Evolutionary conservation across 108 stramenopile species (phyloP), one percentile per base, ranked within the genome.

Genomic region (Stephanodiscus minutulus): DNA sequence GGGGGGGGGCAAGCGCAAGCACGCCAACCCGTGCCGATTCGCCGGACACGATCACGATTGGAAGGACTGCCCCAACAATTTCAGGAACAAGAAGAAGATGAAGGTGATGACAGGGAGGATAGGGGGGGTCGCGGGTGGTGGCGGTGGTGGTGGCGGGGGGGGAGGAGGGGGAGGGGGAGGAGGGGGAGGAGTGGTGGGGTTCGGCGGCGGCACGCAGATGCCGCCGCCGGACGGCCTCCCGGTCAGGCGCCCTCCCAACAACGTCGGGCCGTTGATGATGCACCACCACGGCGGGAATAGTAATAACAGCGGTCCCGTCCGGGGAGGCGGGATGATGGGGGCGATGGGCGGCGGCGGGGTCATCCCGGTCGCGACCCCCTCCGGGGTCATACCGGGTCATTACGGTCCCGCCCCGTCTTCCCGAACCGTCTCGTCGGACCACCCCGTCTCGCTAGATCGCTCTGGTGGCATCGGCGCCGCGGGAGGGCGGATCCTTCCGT

Each of bases 21-120:
- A 70, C 46, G 52, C 58, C 48, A 77, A 77, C 46, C 76, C 76
- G 7, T 77, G 76, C 29, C 41, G 76, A 48, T 77, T 77, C 41
- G 37, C 55, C 2, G 76, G 76, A 43, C 76, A 77, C 31, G 76
- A 77, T 50, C 76, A 77, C 55, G 76, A 77, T 36, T 77, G 76
- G 76, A 69, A 68, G 37, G 68, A 77, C 43, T 77, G 76, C 60
- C 76, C 76, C n/a, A 77, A 77, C 59, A 77, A 77, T 29, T 77
- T 55, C 35, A 68, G 76, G 7, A 77, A 77, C 50, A 77, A 77
- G 44, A 69, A 69, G 41, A 77, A 65, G 47, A 49, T 60, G 61
- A 21, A 52, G 28, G 39, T 22, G 7, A 27, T 39, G 59, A 72
- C 53, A n/a, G 56, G 29, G 15, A 25, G 53, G n/a, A 24, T n/a